Base-by-base conservation (phyloP, 1,284 basidiomycete genomes). In the Ganoderma leucocontextum region DNA sequence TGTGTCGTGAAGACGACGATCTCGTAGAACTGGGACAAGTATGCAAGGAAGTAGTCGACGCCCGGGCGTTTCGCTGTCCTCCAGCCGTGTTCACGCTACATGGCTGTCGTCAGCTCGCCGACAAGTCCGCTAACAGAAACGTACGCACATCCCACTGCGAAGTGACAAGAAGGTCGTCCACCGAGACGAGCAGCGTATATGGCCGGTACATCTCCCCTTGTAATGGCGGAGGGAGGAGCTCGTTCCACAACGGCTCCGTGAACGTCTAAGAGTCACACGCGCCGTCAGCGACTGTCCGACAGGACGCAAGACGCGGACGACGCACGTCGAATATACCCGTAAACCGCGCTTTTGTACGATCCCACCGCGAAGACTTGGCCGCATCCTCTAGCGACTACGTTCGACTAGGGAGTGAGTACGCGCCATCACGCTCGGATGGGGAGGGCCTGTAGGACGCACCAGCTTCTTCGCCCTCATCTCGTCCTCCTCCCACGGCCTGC, bases 1-100 rank as follows among this genome's bases (percentile, higher is more conserved):
- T 98, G 96, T 10, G 91, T 88, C 15, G 97, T 98, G 84, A 99
- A 99, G 65, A 99, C 85, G 29, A 99, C 97, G 70, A 99, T 91
- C 84, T 99, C 97, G 81, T 96, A 99, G 82, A 98, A 99, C 77
- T 98, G 97, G 0, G 95, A 96, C 55, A 99, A 87, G 80, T 99
- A 99, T 41, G 90, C 96, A 62, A 99, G 85, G 87, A 99, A 99
- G 82, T 99, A 98, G 79, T 99, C 98, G 10, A 97, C 93, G 3
- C 98, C 98, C 1, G 97, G 97, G 63, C 98, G 90, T 81, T 97
- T 97, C 44, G 95, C 95, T 3, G 95, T 96, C 73, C 94, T 85
- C 95, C 95, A 97, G 41, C 95, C 95, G 75, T 93, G 84, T 83
- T 92, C 86, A 64, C 95, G 90, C 94, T 95, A 68, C 33, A 39